Conservation (phyloP, 2,329 filamentous ascomycete genomes). For the Zymoseptoria crescenta region DNA sequence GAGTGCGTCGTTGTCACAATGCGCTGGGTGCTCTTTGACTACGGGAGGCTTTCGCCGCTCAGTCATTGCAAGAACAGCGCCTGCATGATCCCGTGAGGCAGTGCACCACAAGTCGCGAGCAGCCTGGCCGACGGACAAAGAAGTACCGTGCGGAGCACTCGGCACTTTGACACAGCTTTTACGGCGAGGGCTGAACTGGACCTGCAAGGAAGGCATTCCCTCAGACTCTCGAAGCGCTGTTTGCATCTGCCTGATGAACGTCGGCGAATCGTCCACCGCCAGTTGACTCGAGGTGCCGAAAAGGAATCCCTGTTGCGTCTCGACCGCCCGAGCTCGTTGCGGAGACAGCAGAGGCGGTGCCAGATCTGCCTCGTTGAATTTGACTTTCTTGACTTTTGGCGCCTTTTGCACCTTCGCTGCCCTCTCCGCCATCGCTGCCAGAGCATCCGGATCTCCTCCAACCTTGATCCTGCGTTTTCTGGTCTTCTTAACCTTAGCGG, state of each 20-base stretch:
- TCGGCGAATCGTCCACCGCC: slow-evolving; percentile 63
- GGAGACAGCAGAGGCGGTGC: slow-evolving; percentile 54
- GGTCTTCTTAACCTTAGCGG: slow-evolving; percentile 18
- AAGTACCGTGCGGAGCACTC: slow-evolving; percentile 24
- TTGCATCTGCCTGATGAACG: slow-evolving; percentile 55
- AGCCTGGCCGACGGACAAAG: slow-evolving; percentile 24
- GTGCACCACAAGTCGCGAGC: slow-evolving; percentile 58
- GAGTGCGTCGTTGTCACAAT: neutral
- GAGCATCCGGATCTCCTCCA: neutral
- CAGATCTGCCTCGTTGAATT: slow-evolving; percentile 14
- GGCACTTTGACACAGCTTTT: slow-evolving; percentile 21
- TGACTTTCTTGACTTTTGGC: slow-evolving; percentile 27
- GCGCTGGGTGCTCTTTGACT: neutral
- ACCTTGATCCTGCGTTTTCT: slow-evolving; percentile 20
- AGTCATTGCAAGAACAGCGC: slow-evolving; percentile 28
- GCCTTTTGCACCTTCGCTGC: slow-evolving; percentile 10
- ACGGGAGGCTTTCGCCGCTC: neutral
- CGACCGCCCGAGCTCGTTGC: slow-evolving; percentile 56
- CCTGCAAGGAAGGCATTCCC: slow-evolving; percentile 21
- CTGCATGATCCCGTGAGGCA: slow-evolving; percentile 58
- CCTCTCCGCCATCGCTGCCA: neutral
- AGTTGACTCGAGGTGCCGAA: slow-evolving; percentile 85
- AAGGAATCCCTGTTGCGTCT: slow-evolving; percentile 64
- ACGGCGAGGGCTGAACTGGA: slow-evolving; percentile 2
- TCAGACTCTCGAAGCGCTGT: slow-evolving; percentile 54